phyloP scores from a whole-genome alignment of 176 grass and related monocot genomes.

The Oryza officinalis region DNA sequence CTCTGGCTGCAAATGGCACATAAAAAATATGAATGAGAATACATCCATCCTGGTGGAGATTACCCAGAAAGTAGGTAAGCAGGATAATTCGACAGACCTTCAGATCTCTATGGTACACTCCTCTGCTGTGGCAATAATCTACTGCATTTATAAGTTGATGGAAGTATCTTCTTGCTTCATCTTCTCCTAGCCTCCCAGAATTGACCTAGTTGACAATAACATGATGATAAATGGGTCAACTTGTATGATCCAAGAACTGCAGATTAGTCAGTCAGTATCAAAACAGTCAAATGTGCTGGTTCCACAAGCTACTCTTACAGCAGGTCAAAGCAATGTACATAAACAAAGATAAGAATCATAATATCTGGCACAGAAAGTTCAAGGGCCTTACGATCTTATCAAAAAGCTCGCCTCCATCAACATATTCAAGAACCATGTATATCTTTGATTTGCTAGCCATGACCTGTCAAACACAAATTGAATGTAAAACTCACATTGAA shows the following conservation, averaged over 20 bases:
- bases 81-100: conserved; percentile 59
- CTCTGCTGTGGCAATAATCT: conserved; percentile 93
- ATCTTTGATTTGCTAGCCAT: conserved; percentile 96
- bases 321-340: background rate
- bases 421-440: conserved; percentile 99
- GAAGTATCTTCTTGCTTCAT: conserved; percentile 90
- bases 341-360: background rate
- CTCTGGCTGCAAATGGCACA: conserved; percentile 72
- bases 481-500: conserved; percentile 11
- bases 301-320: background rate
- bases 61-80: background rate
- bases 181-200: conserved; percentile 73
- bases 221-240: conserved; percentile 7
- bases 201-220: conserved; percentile 55
- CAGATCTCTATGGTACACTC: conserved; percentile 94
- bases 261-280: background rate
- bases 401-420: conserved; percentile 92
- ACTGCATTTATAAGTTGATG: conserved; percentile 98
- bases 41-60: background rate
- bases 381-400: conserved; percentile 85
- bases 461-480: conserved; percentile 53
- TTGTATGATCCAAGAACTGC: background rate
- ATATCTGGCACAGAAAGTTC: conserved; percentile 1
- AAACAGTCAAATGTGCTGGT: background rate
- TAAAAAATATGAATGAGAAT: conserved; percentile 32